A percentile compares a stretch with the other conserved stretches of the same genome.
phyloP scores from a whole-genome alignment of 805 yeast species.

The Saccharomyces paradoxus region DNA sequence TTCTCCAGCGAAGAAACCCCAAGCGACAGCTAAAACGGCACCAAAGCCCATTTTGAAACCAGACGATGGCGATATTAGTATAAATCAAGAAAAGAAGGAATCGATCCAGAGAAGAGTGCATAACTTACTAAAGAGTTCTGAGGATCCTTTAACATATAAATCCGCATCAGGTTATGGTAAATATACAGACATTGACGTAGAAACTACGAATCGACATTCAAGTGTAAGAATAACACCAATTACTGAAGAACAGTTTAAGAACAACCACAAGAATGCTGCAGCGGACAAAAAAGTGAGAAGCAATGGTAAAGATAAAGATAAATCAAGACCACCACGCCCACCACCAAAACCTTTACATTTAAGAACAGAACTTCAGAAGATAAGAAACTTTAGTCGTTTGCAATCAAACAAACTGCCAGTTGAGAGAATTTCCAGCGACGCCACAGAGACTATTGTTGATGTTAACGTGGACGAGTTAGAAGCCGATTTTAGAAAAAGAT shows the following conservation, averaged over 20 bases:
- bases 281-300: not conserved
- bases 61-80: constrained; percentile 31
- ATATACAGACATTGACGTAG: constrained; percentile 40
- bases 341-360: constrained; percentile 41
- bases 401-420: not conserved
- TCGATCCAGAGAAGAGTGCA: constrained; percentile 52
- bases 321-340: constrained; percentile 8
- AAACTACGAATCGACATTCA: not conserved
- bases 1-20: constrained; percentile 5
- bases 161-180: constrained; percentile 81
- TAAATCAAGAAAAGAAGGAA: constrained; percentile 11
- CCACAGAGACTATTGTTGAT: constrained; percentile 4
- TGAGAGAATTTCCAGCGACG: constrained; percentile 3
- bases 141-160: constrained; percentile 25
- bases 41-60: not conserved
- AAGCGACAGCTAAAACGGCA: constrained; percentile 1
- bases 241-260: not conserved
- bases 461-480: constrained; percentile 45
- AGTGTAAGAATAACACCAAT: not conserved
- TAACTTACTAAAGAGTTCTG: constrained; percentile 34
- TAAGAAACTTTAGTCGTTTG: not conserved
- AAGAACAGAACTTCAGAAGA: not conserved
- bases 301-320: not conserved
- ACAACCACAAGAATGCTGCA: not conserved
- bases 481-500: constrained; percentile 46